Evolutionary conservation across 2,329 filamentous ascomycete species (phyloP).

Genomic region (Ascochyta clinopodiicola): DNA sequence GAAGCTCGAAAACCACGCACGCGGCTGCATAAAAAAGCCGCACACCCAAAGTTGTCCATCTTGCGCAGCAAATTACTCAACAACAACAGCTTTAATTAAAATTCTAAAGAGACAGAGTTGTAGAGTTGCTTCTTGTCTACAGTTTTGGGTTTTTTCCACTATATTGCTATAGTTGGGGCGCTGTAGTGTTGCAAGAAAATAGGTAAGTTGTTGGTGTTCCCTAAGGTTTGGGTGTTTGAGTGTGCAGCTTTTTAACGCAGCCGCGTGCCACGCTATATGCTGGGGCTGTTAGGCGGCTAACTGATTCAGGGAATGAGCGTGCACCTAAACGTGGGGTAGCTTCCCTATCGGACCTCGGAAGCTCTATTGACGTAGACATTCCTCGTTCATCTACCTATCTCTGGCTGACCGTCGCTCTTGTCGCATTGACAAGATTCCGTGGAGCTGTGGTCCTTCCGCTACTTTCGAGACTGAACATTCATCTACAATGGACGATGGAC

Average conservation of each 20-base stretch:
- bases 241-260: too few relatives aligned
- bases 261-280: neutral
- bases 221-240: too few relatives aligned
- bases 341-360: constrained; percentile 8
- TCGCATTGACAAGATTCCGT: neutral
- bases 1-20: neutral
- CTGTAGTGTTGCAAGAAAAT: too few relatives aligned
- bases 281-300: neutral
- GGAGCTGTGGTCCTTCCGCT: neutral
- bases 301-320: constrained; percentile 8
- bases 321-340: constrained; percentile 16
- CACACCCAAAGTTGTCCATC: too few relatives aligned
- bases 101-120: too few relatives aligned
- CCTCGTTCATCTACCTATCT: neutral
- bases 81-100: too few relatives aligned
- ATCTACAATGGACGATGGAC: neutral
- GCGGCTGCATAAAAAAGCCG: too few relatives aligned
- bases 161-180: too few relatives aligned
- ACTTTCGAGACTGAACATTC: neutral
- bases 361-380: constrained; percentile 9
- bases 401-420: neutral
- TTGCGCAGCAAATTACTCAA: too few relatives aligned
- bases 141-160: too few relatives aligned
- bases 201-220: too few relatives aligned
- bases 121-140: too few relatives aligned